Base-by-base conservation (phyloP, 805 yeast genomes). In the Teunomyces funiuensis region DNA sequence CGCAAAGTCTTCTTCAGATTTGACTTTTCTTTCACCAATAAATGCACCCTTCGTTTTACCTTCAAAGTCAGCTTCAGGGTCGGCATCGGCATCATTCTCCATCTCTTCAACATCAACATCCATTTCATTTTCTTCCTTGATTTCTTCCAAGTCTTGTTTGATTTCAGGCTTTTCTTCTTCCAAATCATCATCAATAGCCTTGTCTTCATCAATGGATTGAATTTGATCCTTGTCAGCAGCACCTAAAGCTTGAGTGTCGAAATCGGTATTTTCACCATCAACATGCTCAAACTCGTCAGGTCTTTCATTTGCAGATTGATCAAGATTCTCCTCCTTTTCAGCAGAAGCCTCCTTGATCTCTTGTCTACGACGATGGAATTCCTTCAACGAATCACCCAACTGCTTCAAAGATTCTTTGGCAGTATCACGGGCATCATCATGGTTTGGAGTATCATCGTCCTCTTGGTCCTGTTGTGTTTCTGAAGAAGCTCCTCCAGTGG, bases 231-330 rank as follows among this genome's bases (percentile, higher is more conserved):
- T 77, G 45, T 80, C 79, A 5, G 97, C 95, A 33, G 90, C 82
- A 16, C 98, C 98, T 39, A 93, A 66, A 0, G 98, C 99, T 61
- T 93, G 98, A 0, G 96, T 87, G 37, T 87, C 90, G 42, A 69
- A 73, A 20, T 83, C 81, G 3, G 91, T 79, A 46, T 85, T 83
- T 34, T 83, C 90, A 36, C 89, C 90, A 28, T 85, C 88, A 38
- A 84, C 71, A 54, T 87, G 93, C 57, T 87, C 88, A 60, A 88
- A 85, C 53, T 88, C 95, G 55, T 88, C 96, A 0, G 95, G 90
- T 38, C 81, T 75, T 46, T 80, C 83, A 44, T 77, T 82, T 9
- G 82, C 80, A 17, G 70, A 65, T 40, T 77, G 74, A 9, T 82
- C 81, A 6, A 46, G 50, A 18, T 58, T 17, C 33, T 75, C 69